A percentile compares a stretch with the other conserved stretches of the same genome.
These are phyloP conservation scores for Spiraea crenata DNA, from an alignment of 331 rosid species.

Conservation along the genomic window DNA sequence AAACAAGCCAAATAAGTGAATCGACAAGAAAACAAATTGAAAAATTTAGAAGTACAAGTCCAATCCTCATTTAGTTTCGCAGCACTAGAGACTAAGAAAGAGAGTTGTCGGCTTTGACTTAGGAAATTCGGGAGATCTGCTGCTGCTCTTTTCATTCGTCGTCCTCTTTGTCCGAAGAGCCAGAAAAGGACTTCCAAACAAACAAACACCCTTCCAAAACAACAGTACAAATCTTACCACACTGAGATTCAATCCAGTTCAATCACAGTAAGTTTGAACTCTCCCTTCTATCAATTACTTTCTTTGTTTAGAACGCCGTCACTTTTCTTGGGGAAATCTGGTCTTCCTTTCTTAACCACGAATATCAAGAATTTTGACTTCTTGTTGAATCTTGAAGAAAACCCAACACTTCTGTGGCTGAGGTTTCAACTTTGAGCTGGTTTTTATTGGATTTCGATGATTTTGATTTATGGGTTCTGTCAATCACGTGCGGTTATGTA, in stretches of 20 bases:
- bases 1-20: not conserved
- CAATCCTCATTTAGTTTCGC: not conserved
- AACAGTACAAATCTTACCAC: constrained; percentile 7
- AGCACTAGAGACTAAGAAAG: constrained; percentile 1
- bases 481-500: not conserved
- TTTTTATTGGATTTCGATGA: not conserved
- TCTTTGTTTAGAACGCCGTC: constrained; percentile 8
- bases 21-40: not conserved
- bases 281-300: constrained; percentile 11
- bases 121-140: constrained; percentile 39
- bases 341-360: not conserved
- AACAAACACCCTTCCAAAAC: constrained; percentile 18
- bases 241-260: constrained; percentile 33
- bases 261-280: constrained; percentile 30
- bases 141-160: constrained; percentile 36
- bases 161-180: constrained; percentile 33
- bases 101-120: constrained; percentile 39
- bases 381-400: constrained; percentile 8
- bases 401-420: constrained; percentile 11
- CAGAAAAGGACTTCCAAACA: constrained; percentile 18
- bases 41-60: not conserved
- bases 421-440: constrained; percentile 6
- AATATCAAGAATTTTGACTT: constrained; percentile 27
- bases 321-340: constrained; percentile 1
- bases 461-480: constrained; percentile 15